phyloP scores from a whole-genome alignment of 495 filamentous ascomycete genomes.

The Aspergillus biplanus region DNA sequence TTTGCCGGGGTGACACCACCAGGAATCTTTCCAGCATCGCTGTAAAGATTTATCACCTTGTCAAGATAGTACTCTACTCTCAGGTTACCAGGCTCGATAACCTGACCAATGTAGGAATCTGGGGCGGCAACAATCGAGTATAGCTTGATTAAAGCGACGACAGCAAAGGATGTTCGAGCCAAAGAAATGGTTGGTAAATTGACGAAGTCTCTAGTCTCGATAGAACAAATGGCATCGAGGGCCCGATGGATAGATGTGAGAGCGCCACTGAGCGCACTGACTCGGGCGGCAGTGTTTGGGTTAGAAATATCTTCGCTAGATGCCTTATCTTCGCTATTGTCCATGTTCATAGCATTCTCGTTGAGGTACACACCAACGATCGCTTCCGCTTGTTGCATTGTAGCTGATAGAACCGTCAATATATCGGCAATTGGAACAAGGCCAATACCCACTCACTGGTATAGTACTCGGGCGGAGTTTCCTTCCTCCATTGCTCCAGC shows the following conservation, averaged over 20 bases:
- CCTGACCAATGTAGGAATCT: conserved; percentile 70
- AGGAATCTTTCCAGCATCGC: conserved; percentile 62
- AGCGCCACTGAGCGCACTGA: conserved; percentile 72
- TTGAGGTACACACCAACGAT: conserved; percentile 80
- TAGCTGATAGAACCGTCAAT: conserved; percentile 25
- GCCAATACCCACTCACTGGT: conserved; percentile 27
- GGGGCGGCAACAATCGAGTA: conserved; percentile 75
- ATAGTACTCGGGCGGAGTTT: conserved; percentile 52
- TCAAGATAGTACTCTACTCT: conserved; percentile 77
- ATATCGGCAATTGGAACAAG: background rate
- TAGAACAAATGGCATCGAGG: conserved; percentile 67
- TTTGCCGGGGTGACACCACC: conserved; percentile 72
- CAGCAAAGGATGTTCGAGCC: conserved; percentile 79
- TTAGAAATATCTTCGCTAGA: conserved; percentile 33
- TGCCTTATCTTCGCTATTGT: conserved; percentile 50
- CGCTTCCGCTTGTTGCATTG: conserved; percentile 36
- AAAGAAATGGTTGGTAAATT: conserved; percentile 76
- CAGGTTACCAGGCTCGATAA: conserved; percentile 75
- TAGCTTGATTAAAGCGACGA: conserved; percentile 87
- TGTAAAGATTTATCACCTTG: conserved; percentile 66
- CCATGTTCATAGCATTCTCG: conserved; percentile 79
- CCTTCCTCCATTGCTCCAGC: conserved; percentile 66
- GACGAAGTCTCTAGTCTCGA: conserved; percentile 64
- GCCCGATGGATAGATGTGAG: conserved; percentile 73
- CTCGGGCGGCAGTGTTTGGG: conserved; percentile 62